Percentiles rank a stretch among this genome's conserved stretches.
These are phyloP conservation scores for Stephania yunnanensis DNA, from an alignment of 164 flowering plant species.

Conservation along the genomic window DNA sequence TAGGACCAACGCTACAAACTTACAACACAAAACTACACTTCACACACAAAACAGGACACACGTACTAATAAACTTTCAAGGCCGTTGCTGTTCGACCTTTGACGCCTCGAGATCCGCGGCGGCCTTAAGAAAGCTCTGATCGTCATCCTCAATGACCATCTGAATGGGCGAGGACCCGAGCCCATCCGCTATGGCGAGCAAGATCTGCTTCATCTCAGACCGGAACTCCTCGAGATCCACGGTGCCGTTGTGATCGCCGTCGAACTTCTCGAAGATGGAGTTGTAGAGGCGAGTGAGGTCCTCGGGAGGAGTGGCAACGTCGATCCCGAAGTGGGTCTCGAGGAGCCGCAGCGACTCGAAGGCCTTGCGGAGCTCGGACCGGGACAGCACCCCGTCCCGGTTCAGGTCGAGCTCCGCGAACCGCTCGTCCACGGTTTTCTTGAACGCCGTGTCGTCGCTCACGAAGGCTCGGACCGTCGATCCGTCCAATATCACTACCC, in stretches of 20 bases:
- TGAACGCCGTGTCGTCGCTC: constrained; percentile 52
- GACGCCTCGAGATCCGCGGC: constrained; percentile 78
- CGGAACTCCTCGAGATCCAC: constrained; percentile 67
- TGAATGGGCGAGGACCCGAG: constrained; percentile 69
- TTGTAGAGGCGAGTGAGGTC: constrained; percentile 65
- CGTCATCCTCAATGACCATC: constrained; percentile 73
- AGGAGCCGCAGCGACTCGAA: constrained; percentile 64
- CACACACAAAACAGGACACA: too few relatives aligned
- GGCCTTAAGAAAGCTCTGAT: constrained; percentile 40
- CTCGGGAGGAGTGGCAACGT: constrained; percentile 56
- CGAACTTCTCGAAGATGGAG: constrained; percentile 70
- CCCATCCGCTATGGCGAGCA: constrained; percentile 88
- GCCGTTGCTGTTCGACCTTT: constrained; percentile 5
- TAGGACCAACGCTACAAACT: too few relatives aligned
- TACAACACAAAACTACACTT: too few relatives aligned
- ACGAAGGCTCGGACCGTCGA: constrained; percentile 63
- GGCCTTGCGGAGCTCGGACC: constrained; percentile 64
- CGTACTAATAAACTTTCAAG: not conserved
- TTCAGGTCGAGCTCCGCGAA: constrained; percentile 57
- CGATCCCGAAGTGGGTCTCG: constrained; percentile 72
- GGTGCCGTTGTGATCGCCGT: constrained; percentile 57
- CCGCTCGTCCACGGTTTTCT: constrained; percentile 44
- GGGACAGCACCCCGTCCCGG: constrained; percentile 74
- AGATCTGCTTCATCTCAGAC: constrained; percentile 66
- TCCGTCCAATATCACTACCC: constrained; percentile 44